A percentile compares a stretch with the other conserved stretches of the same genome.
Conservation (phyloP, 2,329 filamentous ascomycete genomes). For the Fusarium ramigenum region DNA sequence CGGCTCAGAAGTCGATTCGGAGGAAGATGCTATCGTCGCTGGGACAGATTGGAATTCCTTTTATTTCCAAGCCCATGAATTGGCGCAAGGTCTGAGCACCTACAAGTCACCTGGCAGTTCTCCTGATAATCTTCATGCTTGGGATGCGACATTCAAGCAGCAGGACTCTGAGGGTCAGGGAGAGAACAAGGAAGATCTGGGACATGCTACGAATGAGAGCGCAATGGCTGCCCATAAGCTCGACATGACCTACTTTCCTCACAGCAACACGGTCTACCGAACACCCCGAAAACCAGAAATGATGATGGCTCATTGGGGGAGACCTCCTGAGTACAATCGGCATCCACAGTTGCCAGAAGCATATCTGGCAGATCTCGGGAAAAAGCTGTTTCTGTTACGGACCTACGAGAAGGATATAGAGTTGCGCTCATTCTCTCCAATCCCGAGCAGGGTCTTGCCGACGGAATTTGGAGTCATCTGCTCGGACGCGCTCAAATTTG, state of each 20-base stretch:
- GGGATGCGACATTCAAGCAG: constrained; percentile 16
- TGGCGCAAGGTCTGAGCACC: not conserved
- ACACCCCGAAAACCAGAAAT: constrained; percentile 18
- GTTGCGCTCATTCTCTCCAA: constrained; percentile 50
- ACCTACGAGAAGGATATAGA: constrained; percentile 60
- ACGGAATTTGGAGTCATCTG: constrained; percentile 47
- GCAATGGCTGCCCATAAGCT: constrained; percentile 11
- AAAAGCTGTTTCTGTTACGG: constrained; percentile 53
- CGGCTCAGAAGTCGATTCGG: constrained; percentile 28
- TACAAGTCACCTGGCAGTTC: not conserved
- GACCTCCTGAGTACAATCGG: constrained; percentile 24
- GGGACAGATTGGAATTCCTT: constrained; percentile 19
- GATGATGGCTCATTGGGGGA: constrained; percentile 38
- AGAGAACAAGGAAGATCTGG: not conserved
- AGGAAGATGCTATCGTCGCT: not conserved
- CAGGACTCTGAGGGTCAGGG: not conserved
- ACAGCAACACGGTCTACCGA: constrained; percentile 39
- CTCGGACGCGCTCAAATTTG: constrained; percentile 44
- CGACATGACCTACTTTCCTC: constrained; percentile 51
- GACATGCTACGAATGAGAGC: not conserved
- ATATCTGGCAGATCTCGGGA: constrained; percentile 13
- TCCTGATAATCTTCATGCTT: constrained; percentile 21
- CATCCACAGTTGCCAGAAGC: constrained; percentile 10
- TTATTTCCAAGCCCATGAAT: constrained; percentile 1
- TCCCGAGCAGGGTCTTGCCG: constrained; percentile 23